phyloP scores from a whole-genome alignment of 306 rosid species.

The Ziziphus jujuba region DNA sequence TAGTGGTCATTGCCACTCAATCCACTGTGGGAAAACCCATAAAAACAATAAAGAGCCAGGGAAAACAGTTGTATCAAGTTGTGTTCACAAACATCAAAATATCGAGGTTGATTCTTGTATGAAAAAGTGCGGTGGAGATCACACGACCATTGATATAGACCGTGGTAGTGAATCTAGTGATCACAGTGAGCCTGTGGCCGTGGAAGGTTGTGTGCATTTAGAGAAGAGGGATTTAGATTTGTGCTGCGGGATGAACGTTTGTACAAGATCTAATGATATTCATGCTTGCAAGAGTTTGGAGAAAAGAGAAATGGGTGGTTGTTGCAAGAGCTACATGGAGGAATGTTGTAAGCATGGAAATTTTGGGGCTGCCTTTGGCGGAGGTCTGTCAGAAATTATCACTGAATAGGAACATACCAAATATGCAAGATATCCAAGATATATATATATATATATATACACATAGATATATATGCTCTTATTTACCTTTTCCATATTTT shows the following conservation, averaged over 20 bases:
- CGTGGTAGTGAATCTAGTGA: not conserved
- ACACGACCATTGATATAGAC: conserved; percentile 35
- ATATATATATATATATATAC: too few species aligned
- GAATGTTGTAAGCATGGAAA: conserved; percentile 68
- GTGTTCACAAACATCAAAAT: conserved; percentile 14
- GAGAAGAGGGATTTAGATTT: conserved; percentile 20
- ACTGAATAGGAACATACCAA: conserved; percentile 44
- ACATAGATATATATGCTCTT: too few species aligned
- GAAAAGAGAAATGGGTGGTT: conserved; percentile 61
- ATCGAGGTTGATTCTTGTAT: conserved; percentile 11
- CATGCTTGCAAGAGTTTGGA: conserved; percentile 53
- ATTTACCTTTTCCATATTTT: not conserved
- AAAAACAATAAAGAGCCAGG: conserved; percentile 3
- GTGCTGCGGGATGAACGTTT: conserved; percentile 38
- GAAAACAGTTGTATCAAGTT: conserved; percentile 14
- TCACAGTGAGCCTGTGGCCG: conserved; percentile 15
- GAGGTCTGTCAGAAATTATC: conserved; percentile 59
- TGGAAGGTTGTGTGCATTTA: conserved; percentile 3
- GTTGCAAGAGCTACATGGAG: conserved; percentile 81
- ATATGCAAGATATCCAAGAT: not conserved
- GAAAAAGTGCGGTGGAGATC: conserved; percentile 21
- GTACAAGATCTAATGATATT: conserved; percentile 2
- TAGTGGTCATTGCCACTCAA: conserved; percentile 34
- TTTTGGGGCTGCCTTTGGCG: conserved; percentile 42
- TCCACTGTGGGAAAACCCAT: conserved; percentile 28